phyloP scores from a whole-genome alignment of 495 filamentous ascomycete species.

The Xylaria grammica region DNA sequence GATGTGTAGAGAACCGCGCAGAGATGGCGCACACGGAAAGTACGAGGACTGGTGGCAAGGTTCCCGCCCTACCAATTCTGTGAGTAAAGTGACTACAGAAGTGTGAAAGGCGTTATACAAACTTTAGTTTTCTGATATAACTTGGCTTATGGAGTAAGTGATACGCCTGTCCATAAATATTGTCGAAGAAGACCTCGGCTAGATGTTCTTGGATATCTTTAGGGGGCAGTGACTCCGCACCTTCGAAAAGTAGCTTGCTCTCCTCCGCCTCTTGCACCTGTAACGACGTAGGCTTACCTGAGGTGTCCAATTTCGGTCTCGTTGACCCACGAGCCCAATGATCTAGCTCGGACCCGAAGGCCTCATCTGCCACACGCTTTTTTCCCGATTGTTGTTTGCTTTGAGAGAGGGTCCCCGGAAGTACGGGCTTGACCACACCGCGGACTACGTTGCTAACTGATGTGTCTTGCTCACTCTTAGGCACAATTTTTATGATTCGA shows the following conservation, averaged over 20 bases:
- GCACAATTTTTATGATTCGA: constrained; percentile 93
- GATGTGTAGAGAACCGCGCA: constrained; percentile 94
- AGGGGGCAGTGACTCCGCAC: constrained; percentile 80
- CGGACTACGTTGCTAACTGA: constrained; percentile 44
- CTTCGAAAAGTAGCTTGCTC: constrained; percentile 74
- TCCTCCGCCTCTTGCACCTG: constrained; percentile 72
- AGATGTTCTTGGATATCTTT: constrained; percentile 93
- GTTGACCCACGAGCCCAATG: constrained; percentile 72
- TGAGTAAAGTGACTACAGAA: constrained; percentile 29
- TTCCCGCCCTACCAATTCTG: constrained; percentile 49
- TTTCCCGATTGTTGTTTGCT: constrained; percentile 61
- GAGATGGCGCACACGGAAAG: constrained; percentile 92
- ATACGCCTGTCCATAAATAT: constrained; percentile 93
- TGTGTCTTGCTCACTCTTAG: constrained; percentile 74
- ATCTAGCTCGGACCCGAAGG: constrained; percentile 82
- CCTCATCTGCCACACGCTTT: constrained; percentile 87
- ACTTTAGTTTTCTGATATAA: constrained; percentile 85
- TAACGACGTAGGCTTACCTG: constrained; percentile 59
- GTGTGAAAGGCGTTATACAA: constrained; percentile 33
- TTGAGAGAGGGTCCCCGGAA: constrained; percentile 63
- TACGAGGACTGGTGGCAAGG: constrained; percentile 80
- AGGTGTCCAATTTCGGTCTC: constrained; percentile 50
- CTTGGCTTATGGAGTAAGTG: constrained; percentile 96
- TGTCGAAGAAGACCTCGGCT: constrained; percentile 94
- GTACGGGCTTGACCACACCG: constrained; percentile 78